Base-by-base conservation (phyloP, 75 land plant species). In the Cunninghamia lanceolata region DNA sequence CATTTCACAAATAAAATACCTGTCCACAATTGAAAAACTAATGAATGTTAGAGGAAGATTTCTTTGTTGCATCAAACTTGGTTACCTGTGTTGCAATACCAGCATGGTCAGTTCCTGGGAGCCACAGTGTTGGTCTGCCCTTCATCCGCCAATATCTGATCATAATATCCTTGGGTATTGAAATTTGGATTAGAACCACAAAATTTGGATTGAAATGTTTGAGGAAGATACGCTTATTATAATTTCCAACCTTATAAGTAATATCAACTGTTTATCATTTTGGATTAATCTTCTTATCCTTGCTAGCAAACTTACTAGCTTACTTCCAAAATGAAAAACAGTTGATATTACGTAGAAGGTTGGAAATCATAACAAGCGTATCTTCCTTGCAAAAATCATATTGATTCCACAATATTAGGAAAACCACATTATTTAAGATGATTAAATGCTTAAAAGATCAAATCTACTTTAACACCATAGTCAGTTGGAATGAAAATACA, bases 31-130 rank as follows among this genome's bases (percentile, higher is more conserved):
- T 80, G 82, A 45, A 80, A 78, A 78, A 28, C 4, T 9, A 73
- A 73, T 73, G 75, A 73, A 73, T 10, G 21, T 9, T 19, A 77
- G 42, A 77, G 17, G 28, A 28, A 45, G 82, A 80, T 45, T 80
- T 80, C 80, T 10, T n/a, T 45, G 14, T n/a, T n/a, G 47, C 47
- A 68, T 38, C 19, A 16, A 68, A 71, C 86, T 42, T 21, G 70
- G 85, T 74, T 78, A 96, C 99, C 95, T 98, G 99, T 82, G 99
- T 98, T 73, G 99, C 99, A 92, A 98, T 98, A 47, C 99, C 99
- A 87, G 99, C 99, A 94, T 98, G 99, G 87, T 98, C 99, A 80
- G 98, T 95, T 53, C 99, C 99, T 85, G 99, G 99, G 84, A 98
- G 77, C 99, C 99, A 98, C 52, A 98, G 91, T 36, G 99, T 91